These are phyloP conservation scores for Penicillium sp. DNA, from an alignment of 2,329 filamentous ascomycete genomes.

Conservation along the genomic window DNA sequence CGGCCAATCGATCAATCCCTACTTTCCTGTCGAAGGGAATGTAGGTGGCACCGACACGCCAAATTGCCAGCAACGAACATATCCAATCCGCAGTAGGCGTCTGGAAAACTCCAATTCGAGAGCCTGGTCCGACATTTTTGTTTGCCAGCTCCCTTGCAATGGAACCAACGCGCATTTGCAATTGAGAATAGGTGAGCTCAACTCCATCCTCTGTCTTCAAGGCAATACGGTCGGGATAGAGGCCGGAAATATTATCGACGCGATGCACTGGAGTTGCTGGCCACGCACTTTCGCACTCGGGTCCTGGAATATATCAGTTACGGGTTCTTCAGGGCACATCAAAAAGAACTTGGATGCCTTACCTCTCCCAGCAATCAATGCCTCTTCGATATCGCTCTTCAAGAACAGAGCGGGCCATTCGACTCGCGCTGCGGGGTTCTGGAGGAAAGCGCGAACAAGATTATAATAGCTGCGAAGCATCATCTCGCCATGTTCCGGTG, in stretches of 20 bases:
- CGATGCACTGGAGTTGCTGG: conserved; percentile 36
- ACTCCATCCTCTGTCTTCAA: conserved; percentile 28
- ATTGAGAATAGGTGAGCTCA: conserved; percentile 37
- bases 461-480: conserved; percentile 18
- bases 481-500: conserved; percentile 23
- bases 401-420: conserved; percentile 17
- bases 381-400: conserved; percentile 15
- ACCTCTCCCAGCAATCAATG: conserved; percentile 17
- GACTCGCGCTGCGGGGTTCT: conserved; percentile 20
- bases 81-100: conserved; percentile 31
- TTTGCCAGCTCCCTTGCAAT: conserved; percentile 34
- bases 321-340: not conserved
- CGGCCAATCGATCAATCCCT: conserved; percentile 22
- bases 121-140: conserved; percentile 15
- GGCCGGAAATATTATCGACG: conserved; percentile 35
- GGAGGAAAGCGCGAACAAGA: conserved; percentile 16
- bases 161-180: conserved; percentile 33
- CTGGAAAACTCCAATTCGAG: conserved; percentile 43
- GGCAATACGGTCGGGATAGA: conserved; percentile 22
- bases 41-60: conserved; percentile 33
- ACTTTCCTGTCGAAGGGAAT: conserved; percentile 34
- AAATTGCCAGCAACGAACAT: conserved; percentile 34
- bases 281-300: conserved; percentile 29
- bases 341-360: conserved; percentile 2
- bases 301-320: conserved; percentile 15